These are phyloP conservation scores for Stromatinia cepivora DNA, from an alignment of 2,329 filamentous ascomycete genomes.

Conservation along the genomic window DNA sequence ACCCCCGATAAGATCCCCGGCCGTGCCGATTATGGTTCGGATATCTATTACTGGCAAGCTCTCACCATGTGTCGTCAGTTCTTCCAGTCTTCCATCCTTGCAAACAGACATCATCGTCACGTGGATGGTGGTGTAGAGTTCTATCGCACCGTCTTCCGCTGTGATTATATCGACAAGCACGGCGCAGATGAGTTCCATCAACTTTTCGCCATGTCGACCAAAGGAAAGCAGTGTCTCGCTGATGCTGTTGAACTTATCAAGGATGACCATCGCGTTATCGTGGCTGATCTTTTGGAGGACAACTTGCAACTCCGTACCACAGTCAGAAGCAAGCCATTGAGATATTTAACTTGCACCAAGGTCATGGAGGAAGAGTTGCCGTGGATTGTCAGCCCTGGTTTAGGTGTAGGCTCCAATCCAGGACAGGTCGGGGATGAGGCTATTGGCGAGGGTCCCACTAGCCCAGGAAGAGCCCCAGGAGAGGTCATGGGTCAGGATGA, in stretches of 20 bases:
- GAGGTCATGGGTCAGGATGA: background rate
- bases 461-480: background rate
- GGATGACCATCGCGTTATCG: conserved; percentile 16
- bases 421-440: background rate
- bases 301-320: background rate
- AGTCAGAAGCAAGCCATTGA: conserved; percentile 2
- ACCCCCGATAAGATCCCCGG: conserved; percentile 28
- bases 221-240: conserved; percentile 19
- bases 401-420: background rate
- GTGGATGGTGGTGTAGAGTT: conserved; percentile 36
- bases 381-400: conserved; percentile 45
- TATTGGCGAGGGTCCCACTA: background rate
- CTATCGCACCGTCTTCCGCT: conserved; percentile 32
- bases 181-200: conserved; percentile 16
- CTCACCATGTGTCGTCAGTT: conserved; percentile 35
- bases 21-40: conserved; percentile 34
- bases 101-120: conserved; percentile 30
- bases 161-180: conserved; percentile 27
- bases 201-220: conserved; percentile 21
- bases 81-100: conserved; percentile 25
- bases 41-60: conserved; percentile 39
- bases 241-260: conserved; percentile 20
- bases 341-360: conserved; percentile 31
- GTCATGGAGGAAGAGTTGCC: conserved; percentile 61
- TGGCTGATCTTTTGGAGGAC: conserved; percentile 17